Percentiles rank a stretch among this genome's conserved stretches.
phyloP scores from a whole-genome alignment of 345 rosid species.

The Capsella bursapastoris region DNA sequence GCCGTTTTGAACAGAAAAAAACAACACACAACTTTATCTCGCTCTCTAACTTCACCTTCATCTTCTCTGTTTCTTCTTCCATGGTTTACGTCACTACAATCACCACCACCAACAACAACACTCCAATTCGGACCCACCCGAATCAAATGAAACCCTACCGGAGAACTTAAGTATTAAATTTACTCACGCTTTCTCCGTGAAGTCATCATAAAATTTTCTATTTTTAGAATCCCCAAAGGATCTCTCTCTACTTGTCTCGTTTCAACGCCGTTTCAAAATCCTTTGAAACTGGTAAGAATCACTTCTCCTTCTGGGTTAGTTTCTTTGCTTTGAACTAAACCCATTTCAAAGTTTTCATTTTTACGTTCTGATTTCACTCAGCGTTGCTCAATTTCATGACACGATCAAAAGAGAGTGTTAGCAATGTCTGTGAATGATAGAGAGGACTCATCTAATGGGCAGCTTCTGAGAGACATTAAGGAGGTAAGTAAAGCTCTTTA shows the following conservation, averaged over 20 bases:
- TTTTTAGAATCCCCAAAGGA: slow-evolving; percentile 31
- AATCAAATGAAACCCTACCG: slow-evolving; percentile 38
- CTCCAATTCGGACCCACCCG: slow-evolving; percentile 40
- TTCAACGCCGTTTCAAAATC: slow-evolving; percentile 15
- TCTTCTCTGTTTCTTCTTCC: slow-evolving; percentile 22
- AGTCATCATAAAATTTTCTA: slow-evolving; percentile 12
- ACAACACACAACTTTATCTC: slow-evolving; percentile 17
- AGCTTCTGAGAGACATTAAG: slow-evolving; percentile 77
- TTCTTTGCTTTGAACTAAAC: background rate
- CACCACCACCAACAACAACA: slow-evolving; percentile 17
- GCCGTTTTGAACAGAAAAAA: slow-evolving; percentile 9
- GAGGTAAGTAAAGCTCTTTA: slow-evolving; percentile 77
- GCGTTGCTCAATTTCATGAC: slow-evolving; percentile 23
- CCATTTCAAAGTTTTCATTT: slow-evolving; percentile 17
- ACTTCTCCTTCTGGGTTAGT: slow-evolving; percentile 15
- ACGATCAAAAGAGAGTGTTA: slow-evolving; percentile 37
- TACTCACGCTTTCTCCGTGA: slow-evolving; percentile 36
- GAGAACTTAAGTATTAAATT: slow-evolving; percentile 38
- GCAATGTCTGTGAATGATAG: slow-evolving; percentile 51
- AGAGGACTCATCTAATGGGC: slow-evolving; percentile 42
- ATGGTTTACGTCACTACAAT: slow-evolving; percentile 39
- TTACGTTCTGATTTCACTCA: slow-evolving; percentile 13
- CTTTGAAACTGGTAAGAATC: slow-evolving; percentile 25
- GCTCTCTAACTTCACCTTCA: background rate
- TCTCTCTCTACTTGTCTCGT: slow-evolving; percentile 14